Evolutionary conservation across 306 rosid genomes (phyloP).

Genomic region (Pyrus pyrifolia): DNA sequence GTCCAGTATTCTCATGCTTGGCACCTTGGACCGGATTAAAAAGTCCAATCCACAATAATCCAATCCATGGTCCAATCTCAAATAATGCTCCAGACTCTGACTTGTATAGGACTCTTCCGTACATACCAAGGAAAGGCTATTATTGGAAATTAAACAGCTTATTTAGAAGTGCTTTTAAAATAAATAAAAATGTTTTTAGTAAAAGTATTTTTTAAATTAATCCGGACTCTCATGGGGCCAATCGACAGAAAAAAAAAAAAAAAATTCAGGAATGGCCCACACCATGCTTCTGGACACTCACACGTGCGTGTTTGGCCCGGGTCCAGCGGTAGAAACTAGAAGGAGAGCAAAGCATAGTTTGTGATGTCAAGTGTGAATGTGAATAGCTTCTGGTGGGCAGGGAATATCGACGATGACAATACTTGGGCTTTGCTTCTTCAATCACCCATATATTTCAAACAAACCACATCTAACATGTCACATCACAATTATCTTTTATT

Average conservation of each 20-base stretch:
- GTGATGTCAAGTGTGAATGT: neutral
- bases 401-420: neutral
- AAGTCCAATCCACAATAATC: neutral
- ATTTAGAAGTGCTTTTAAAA: too few species aligned
- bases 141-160: too few species aligned
- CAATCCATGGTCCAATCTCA: neutral
- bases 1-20: neutral
- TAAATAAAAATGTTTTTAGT: too few species aligned
- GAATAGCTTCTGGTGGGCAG: neutral
- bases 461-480: too few species aligned
- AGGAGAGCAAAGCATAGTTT: neutral
- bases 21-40: neutral
- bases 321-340: neutral
- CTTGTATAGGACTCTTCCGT: neutral
- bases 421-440: neutral
- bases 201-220: too few species aligned
- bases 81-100: neutral
- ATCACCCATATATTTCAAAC: neutral
- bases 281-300: neutral
- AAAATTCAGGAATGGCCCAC: too few species aligned
- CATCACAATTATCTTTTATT: too few species aligned
- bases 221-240: too few species aligned
- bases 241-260: too few species aligned
- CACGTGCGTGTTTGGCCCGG: neutral
- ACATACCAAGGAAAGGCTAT: neutral